phyloP scores from a whole-genome alignment of 192 early-diverging fungal species.

The Umbelopsis sp. region DNA sequence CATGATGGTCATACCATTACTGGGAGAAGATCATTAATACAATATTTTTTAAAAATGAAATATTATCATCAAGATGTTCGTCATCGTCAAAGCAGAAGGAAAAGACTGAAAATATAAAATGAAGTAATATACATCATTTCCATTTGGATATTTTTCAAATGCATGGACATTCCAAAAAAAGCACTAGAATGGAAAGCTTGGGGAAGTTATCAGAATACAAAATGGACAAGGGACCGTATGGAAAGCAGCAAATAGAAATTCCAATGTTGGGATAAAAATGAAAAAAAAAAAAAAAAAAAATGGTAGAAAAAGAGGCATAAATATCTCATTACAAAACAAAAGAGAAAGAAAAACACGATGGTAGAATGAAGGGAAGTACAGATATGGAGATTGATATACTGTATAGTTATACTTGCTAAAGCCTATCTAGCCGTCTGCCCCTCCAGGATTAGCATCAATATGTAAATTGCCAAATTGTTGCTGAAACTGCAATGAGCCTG shows the following conservation, averaged over 20 bases:
- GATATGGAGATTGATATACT: not conserved
- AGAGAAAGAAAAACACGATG: not conserved
- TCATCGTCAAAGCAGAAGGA: not conserved
- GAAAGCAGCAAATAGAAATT: constrained; percentile 1
- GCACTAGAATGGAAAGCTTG: not conserved
- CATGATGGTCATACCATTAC: too few species aligned
- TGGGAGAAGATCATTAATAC: too few species aligned
- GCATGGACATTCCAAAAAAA: not conserved
- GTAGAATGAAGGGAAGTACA: not conserved
- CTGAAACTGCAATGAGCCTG: constrained; percentile 32
- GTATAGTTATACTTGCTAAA: not conserved
- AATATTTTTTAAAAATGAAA: too few species aligned
- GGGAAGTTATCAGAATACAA: constrained; percentile 9
- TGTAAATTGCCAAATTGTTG: constrained; percentile 31
- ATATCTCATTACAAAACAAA: constrained; percentile 8
- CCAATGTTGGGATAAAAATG: not conserved
- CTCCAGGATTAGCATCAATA: constrained; percentile 17
- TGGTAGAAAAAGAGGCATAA: not conserved
- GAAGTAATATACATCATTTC: not conserved
- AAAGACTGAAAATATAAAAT: not conserved
- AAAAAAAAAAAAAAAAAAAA: not conserved
- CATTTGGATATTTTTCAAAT: not conserved
- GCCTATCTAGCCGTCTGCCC: constrained; percentile 1
- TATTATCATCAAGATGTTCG: not conserved
- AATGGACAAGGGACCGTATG: not conserved